Evolutionary conservation across 2,329 filamentous ascomycete genomes (phyloP).

Genomic region (Cadophora sp.): DNA sequence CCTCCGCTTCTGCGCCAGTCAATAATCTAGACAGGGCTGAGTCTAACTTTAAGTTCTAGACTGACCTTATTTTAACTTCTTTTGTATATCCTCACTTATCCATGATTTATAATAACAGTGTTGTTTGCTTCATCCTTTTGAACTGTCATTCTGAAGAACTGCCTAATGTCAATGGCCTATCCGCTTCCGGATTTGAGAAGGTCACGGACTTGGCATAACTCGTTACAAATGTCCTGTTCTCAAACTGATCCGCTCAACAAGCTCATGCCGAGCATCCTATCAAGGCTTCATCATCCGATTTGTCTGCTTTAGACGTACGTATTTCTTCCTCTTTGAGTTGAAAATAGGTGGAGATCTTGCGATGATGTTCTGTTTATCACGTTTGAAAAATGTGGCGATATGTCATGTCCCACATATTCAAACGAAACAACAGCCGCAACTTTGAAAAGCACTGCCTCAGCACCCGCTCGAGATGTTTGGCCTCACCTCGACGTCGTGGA

Average conservation of each 20-base stretch:
- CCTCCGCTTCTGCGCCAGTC: background rate
- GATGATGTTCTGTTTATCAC: conserved; percentile 6
- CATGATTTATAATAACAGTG: background rate
- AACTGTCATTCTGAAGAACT: background rate
- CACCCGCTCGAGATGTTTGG: conserved; percentile 26
- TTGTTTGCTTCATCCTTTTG: background rate
- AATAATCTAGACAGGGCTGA: conserved; percentile 12
- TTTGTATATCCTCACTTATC: background rate
- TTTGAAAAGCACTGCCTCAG: conserved; percentile 8
- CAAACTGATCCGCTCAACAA: conserved; percentile 14
- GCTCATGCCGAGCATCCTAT: conserved; percentile 1
- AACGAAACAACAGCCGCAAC: conserved; percentile 24
- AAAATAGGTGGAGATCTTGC: background rate
- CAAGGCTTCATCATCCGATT: conserved; percentile 7
- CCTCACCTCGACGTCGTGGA: conserved; percentile 14
- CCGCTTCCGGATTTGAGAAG: background rate
- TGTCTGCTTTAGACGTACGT: background rate
- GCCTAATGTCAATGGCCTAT: background rate
- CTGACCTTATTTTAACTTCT: conserved; percentile 1
- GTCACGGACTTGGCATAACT: conserved; percentile 13
- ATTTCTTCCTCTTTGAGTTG: background rate
- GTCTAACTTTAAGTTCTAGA: background rate
- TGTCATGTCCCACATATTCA: conserved; percentile 10
- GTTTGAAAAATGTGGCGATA: conserved; percentile 14
- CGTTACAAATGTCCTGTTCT: background rate